Base-by-base conservation (phyloP, 148 eudicot genomes). In the Chenopodium album region DNA sequence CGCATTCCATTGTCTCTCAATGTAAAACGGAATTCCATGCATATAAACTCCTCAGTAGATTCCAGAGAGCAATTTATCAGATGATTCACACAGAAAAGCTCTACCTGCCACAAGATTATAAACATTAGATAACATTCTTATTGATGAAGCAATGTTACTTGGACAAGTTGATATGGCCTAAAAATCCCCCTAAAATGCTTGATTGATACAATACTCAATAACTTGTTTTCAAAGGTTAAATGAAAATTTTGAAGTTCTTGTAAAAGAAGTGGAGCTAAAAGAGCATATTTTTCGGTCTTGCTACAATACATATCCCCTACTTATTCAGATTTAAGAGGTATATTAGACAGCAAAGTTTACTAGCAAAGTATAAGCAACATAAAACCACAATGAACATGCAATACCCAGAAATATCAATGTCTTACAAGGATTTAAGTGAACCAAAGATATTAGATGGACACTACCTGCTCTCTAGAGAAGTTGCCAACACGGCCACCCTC, bases 21-120 rank as follows among this genome's bases (percentile, higher is more conserved):
- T 63, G 99, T 97, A 84, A 97, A 97, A 77, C 99, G 99, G 80
- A 97, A 94, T 86, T 97, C 99, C 99, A 97, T 94, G 85, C 98
- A 92, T 59, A 97, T 94, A 78, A 97, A 92, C 82, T 97, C 99
- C 86, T 97, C 98, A 1, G 98, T 97, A 52, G 99, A 94, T 89
- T 94, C 98, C 67, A 97, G 85, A 23, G 99, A 97, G 92, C 98
- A 97, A 87, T 97, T 97, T 85, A 97, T 92, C 52, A 97, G 88
- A 89, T 97, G 95, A 84, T 97, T 97, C 86, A 97, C 99, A 86
- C 99, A 97, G 84, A 97, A 97, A 76, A 97, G 93, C 84, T 97
- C 99, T 6, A 97, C 98, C 99, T 96, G 93, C 69, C 62, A 88
- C 77, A 89, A 69, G 65, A 85, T 47, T 71, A 29, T 62, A 56